Base-by-base conservation (phyloP, 345 rosid species). In the Firmiana major region DNA sequence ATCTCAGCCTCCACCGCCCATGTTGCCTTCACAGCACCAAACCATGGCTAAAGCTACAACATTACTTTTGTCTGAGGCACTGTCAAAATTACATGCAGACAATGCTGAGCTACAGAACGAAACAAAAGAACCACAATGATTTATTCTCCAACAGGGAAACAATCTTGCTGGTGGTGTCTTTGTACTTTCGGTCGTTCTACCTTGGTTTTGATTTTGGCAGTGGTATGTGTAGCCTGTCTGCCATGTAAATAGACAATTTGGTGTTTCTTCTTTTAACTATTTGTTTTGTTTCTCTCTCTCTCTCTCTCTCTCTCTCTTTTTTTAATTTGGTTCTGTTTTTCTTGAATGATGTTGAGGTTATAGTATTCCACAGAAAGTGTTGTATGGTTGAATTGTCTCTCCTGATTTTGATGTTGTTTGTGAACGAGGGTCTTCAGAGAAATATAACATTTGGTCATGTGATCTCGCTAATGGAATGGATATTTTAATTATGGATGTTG, bases 1-100 rank as follows among this genome's bases (percentile, higher is more conserved):
- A 85, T 84, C 98, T 79, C 96, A 92, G 86, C 98, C 98, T 62
- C 94, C 89, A 1, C 88, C 88, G 21, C 97, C 97, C 0, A 42
- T 77, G 16, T 60, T 87, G 79, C 85, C 88, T 71, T 76, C 90
- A 78, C 89, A 90, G 36, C 79, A 81, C 69, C 87, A 84, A 81
- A 87, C 89, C 76, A 75, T 82, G 85, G 76, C 85, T 34, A 75
- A 81, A 13, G 86, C 86, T 22, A 64, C 89, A 10, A 36, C 85
- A 70, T 74, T 78, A 66, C 48, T 84, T 79, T 77, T 84, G 77
- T 83, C 91, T 4, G 90, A 89, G 82, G 88, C 90, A 43, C 58
- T 84, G 19, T 72, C 84, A 24, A 91, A 87, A 83, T 74, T 86
- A 75, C 84, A 79, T 46, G 79, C 77, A 6, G 86, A 86, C 77